These are phyloP conservation scores for Colletotrichum ledebouriae DNA, from an alignment of 2,329 filamentous ascomycete species.

Conservation along the genomic window DNA sequence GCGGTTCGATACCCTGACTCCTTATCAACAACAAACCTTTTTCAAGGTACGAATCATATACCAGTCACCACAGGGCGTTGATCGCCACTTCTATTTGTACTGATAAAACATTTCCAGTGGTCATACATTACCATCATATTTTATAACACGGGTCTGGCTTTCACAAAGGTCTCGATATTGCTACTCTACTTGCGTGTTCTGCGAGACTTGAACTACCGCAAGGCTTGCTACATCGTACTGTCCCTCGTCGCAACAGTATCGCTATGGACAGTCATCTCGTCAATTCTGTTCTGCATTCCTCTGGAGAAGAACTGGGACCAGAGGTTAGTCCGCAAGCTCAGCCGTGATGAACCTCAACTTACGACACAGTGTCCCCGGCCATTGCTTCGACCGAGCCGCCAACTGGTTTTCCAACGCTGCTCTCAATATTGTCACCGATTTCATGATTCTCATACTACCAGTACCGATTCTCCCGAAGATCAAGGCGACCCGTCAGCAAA, in stretches of 20 bases:
- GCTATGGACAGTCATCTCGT: conserved; percentile 39
- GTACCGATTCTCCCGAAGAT: conserved; percentile 46
- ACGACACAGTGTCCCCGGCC: neutral
- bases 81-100: no score
- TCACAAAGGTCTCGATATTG: conserved; percentile 47
- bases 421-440: conserved; percentile 46
- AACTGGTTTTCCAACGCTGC: conserved; percentile 43
- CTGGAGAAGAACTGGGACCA: conserved; percentile 43
- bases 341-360: no score
- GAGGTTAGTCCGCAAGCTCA: neutral
- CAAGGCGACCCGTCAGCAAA: conserved; percentile 43
- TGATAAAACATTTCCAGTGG: neutral
- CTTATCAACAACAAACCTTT: conserved; percentile 29
- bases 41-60: conserved; percentile 16
- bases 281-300: conserved; percentile 45
- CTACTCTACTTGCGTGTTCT: conserved; percentile 47
- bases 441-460: conserved; percentile 47
- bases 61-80: no score
- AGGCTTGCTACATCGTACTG: conserved; percentile 40
- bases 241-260: conserved; percentile 43
- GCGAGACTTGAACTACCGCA: conserved; percentile 45
- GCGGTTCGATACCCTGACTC: neutral
- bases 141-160: conserved; percentile 45
- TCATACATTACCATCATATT: conserved; percentile 44
- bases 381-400: conserved; percentile 1